phyloP scores from a whole-genome alignment of 768 basidiomycete species.

The Rossbeevera mucosa region DNA sequence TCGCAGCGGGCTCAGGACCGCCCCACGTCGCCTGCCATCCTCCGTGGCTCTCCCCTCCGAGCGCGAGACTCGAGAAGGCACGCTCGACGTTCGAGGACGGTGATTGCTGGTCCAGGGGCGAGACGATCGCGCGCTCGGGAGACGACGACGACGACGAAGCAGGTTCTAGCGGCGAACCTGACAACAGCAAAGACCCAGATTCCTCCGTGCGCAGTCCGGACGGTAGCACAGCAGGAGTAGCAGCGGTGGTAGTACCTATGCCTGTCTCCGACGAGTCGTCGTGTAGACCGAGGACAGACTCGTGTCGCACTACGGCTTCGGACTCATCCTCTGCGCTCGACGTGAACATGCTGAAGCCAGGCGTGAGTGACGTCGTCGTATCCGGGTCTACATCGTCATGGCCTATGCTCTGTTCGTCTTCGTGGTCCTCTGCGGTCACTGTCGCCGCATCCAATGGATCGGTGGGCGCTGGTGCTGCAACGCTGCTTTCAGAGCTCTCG shows the following conservation, averaged over 20 bases:
- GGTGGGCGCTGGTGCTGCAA: constrained; percentile 17
- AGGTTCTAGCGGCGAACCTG: constrained; percentile 11
- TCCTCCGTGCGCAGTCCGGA: constrained; percentile 15
- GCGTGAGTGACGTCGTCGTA: constrained; percentile 24
- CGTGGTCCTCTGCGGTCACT: constrained; percentile 29
- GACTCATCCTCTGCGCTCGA: constrained; percentile 23
- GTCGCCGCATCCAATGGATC: constrained; percentile 42
- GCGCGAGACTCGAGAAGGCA: constrained; percentile 41
- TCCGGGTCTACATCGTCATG: constrained; percentile 12
- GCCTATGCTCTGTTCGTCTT: constrained; percentile 24
- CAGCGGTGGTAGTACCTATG: background rate
- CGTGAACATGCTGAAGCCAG: constrained; percentile 48
- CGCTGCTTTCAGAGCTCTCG: constrained; percentile 3
- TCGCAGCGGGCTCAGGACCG: constrained; percentile 28
- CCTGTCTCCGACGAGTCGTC: background rate
- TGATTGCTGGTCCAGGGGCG: constrained; percentile 28
- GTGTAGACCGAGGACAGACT: constrained; percentile 8
- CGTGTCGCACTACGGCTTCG: constrained; percentile 9
- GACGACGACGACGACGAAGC: constrained; percentile 13
- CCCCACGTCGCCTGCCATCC: constrained; percentile 54
- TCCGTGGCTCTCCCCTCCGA: constrained; percentile 42
- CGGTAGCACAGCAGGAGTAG: background rate
- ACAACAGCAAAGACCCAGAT: constrained; percentile 3
- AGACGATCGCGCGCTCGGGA: constrained; percentile 26
- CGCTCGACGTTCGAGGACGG: constrained; percentile 20